These are phyloP conservation scores for Physcomitrium patens DNA, from an alignment of 225 moss, liverwort and hornwort species.

Conservation along the genomic window DNA sequence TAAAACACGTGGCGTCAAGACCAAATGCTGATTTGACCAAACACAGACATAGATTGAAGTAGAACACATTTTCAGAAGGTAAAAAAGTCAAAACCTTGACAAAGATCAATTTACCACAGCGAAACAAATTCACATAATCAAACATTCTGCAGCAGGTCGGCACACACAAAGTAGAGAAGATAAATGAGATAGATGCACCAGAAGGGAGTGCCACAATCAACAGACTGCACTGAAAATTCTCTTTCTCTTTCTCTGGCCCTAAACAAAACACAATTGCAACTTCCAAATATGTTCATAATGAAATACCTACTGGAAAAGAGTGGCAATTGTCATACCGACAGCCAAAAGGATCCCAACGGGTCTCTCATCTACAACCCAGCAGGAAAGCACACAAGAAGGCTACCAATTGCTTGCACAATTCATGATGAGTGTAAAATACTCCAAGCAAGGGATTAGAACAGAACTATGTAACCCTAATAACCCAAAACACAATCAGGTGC, in stretches of 20 bases:
- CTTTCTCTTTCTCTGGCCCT: no score
- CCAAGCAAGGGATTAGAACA: neutral
- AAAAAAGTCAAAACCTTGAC: neutral
- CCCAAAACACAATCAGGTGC: neutral
- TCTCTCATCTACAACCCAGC: neutral
- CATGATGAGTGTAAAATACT: neutral
- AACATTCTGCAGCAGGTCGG: neutral
- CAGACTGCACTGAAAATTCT: neutral
- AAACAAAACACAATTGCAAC: neutral
- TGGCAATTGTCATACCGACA: slow-evolving; percentile 2
- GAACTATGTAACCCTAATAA: slow-evolving; percentile 35
- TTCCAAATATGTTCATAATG: neutral
- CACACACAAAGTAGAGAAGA: neutral
- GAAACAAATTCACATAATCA: neutral
- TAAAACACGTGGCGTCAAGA: neutral
- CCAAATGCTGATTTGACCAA: neutral
- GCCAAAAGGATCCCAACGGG: neutral
- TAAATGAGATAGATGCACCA: neutral
- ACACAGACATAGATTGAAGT: neutral
- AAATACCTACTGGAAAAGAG: neutral
- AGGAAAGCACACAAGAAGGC: neutral
- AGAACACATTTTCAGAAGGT: neutral
- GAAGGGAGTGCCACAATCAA: neutral
- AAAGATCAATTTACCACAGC: neutral
- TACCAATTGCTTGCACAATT: slow-evolving; percentile 1